These are phyloP conservation scores for Phytopythium helicoides DNA, from an alignment of 352 stramenopile genomes.

Conservation along the genomic window DNA sequence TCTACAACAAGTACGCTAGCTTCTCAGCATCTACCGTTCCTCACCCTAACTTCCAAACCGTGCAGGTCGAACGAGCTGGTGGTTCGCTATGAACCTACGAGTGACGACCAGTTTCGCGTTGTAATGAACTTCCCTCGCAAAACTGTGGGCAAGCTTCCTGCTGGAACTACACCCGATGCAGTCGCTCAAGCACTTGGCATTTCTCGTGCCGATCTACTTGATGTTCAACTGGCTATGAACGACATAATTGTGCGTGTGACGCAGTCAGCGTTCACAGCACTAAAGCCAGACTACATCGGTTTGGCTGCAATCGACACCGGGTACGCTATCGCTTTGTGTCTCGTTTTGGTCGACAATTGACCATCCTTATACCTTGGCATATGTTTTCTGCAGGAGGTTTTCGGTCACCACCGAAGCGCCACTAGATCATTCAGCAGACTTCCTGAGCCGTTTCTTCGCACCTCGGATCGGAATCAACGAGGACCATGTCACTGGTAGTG, in stretches of 20 bases:
- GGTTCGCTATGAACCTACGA: constrained; percentile 20
- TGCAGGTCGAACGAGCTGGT: constrained; percentile 45
- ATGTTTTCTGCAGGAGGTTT: constrained; percentile 16
- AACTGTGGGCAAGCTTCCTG: constrained; percentile 6
- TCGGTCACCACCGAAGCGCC: constrained; percentile 30
- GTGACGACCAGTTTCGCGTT: constrained; percentile 26
- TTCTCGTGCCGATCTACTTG: constrained; percentile 10
- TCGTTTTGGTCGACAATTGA: not conserved
- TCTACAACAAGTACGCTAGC: constrained; percentile 52
- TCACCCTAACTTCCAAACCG: too few species aligned
- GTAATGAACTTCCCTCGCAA: constrained; percentile 60
- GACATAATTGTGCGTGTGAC: constrained; percentile 28
- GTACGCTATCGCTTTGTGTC: too few species aligned
- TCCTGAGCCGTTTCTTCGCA: constrained; percentile 86
- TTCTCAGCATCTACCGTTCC: too few species aligned
- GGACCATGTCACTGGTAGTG: constrained; percentile 93
- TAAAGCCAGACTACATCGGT: constrained; percentile 19
- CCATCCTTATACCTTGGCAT: constrained; percentile 1
- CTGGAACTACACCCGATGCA: constrained; percentile 1
- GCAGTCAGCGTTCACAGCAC: constrained; percentile 12
- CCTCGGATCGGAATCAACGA: constrained; percentile 88
- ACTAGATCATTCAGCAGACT: constrained; percentile 10
- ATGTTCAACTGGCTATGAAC: constrained; percentile 18
- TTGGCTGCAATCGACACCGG: constrained; percentile 14
- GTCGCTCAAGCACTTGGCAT: constrained; percentile 19